These are phyloP conservation scores for Lachnellula arida DNA, from an alignment of 2,329 filamentous ascomycete species.

Conservation along the genomic window DNA sequence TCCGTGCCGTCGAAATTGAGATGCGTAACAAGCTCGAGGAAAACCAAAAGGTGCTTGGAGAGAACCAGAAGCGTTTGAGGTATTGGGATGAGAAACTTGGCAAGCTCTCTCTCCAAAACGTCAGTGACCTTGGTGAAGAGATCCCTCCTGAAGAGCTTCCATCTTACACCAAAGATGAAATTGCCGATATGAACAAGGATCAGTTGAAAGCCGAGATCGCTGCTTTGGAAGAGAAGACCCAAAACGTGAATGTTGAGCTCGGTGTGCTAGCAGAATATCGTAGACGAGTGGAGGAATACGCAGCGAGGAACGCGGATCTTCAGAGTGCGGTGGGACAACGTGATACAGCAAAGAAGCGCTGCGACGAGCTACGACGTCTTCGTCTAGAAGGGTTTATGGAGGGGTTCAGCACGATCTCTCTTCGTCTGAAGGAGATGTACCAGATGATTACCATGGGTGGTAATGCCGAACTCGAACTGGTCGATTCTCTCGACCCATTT, in stretches of 20 bases:
- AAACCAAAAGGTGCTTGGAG: constrained; percentile 79
- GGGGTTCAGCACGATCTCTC: constrained; percentile 88
- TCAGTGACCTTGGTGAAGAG: constrained; percentile 64
- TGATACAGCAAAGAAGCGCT: constrained; percentile 84
- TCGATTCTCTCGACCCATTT: constrained; percentile 94
- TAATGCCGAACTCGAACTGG: constrained; percentile 94
- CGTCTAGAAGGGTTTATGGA: constrained; percentile 98
- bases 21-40: constrained; percentile 98
- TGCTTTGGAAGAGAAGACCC: constrained; percentile 67
- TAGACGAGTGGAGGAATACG: constrained; percentile 77
- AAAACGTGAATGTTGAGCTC: constrained; percentile 83
- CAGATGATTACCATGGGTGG: constrained; percentile 99
- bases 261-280: constrained; percentile 86
- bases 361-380: constrained; percentile 84
- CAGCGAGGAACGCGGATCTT: constrained; percentile 76
- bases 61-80: constrained; percentile 77
- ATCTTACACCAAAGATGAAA: constrained; percentile 68
- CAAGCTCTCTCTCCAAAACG: constrained; percentile 78
- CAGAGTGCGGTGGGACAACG: constrained; percentile 71
- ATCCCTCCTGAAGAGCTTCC: constrained; percentile 58
- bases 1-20: constrained; percentile 85
- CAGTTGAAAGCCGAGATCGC: constrained; percentile 64
- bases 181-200: constrained; percentile 59
- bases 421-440: constrained; percentile 98
- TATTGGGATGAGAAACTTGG: constrained; percentile 89